Conservation (phyloP, 768 basidiomycete genomes). For the Megacollybia marginata region DNA sequence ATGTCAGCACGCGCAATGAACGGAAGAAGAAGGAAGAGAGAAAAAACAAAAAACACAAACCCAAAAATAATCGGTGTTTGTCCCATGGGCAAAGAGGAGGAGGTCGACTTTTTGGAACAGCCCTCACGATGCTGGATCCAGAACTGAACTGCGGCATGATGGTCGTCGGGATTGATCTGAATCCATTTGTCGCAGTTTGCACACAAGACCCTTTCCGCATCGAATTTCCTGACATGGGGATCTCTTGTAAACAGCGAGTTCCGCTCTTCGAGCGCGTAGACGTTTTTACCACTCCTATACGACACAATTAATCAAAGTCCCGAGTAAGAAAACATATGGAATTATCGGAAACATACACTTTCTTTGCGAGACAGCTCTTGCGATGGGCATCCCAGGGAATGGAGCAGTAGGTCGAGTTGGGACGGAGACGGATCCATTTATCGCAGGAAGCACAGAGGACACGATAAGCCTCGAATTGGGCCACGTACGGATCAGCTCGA, state of each 20-base stretch:
- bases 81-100: not conserved
- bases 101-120: conserved; percentile 34
- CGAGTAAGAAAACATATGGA: not conserved
- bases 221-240: conserved; percentile 67
- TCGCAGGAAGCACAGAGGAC: conserved; percentile 76
- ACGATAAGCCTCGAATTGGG: conserved; percentile 74
- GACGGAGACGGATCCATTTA: conserved; percentile 81
- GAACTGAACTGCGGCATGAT: conserved; percentile 50
- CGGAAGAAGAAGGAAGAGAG: conserved; percentile 12
- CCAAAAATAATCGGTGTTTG: too few relatives aligned
- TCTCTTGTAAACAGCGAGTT: conserved; percentile 54
- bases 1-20: conserved; percentile 12
- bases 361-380: conserved; percentile 76
- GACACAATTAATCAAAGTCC: not conserved
- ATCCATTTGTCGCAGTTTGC: conserved; percentile 66
- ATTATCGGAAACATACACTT: conserved; percentile 55
- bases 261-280: conserved; percentile 54
- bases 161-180: conserved; percentile 51
- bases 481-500: conserved; percentile 67
- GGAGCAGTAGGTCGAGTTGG: conserved; percentile 83
- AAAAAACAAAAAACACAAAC: not conserved
- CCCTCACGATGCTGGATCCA: conserved; percentile 58
- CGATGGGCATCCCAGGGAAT: conserved; percentile 85
- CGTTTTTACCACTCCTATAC: conserved; percentile 39
- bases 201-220: conserved; percentile 65